Conservation (phyloP, 768 basidiomycete genomes). For the Piloderma croceum region DNA sequence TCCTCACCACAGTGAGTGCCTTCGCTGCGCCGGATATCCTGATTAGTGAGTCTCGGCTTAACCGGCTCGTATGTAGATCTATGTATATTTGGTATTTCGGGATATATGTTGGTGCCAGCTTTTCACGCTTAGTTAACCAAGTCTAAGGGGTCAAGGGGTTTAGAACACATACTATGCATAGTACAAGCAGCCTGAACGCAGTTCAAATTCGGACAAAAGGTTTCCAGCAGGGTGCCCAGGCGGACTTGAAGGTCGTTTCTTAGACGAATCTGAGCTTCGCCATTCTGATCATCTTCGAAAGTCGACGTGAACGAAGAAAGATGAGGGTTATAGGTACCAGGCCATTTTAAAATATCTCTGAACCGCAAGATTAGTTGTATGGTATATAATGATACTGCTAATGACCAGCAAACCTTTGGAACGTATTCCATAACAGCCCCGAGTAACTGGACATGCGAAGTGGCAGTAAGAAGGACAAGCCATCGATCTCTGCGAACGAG, state of each 20-base stretch:
- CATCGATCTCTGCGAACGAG: conserved; percentile 41
- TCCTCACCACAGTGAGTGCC: conserved; percentile 19
- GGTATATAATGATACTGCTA: conserved; percentile 5
- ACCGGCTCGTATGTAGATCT: too few relatives aligned
- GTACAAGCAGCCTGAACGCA: conserved; percentile 47
- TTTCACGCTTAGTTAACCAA: too few relatives aligned
- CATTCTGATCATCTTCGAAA: conserved; percentile 10
- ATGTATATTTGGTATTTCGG: background rate
- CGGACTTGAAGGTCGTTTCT: too few relatives aligned
- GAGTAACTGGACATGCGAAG: conserved; percentile 18
- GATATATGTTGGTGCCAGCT: too few relatives aligned
- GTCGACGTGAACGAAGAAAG: conserved; percentile 8
- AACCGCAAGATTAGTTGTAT: conserved; percentile 23
- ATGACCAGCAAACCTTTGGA: conserved; percentile 23
- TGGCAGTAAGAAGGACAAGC: conserved; percentile 38
- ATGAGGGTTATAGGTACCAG: conserved; percentile 19
- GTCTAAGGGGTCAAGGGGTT: conserved; percentile 2
- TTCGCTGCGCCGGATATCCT: background rate
- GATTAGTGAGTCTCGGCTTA: background rate
- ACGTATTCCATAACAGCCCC: conserved; percentile 21
- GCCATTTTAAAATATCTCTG: conserved; percentile 20
- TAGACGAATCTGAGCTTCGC: conserved; percentile 29
- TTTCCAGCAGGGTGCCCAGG: conserved; percentile 28
- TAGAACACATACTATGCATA: conserved; percentile 45
- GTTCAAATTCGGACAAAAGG: conserved; percentile 52